These are phyloP conservation scores for Aspergillus puulaauensis DNA, from an alignment of 2,329 filamentous ascomycete genomes.

Conservation along the genomic window DNA sequence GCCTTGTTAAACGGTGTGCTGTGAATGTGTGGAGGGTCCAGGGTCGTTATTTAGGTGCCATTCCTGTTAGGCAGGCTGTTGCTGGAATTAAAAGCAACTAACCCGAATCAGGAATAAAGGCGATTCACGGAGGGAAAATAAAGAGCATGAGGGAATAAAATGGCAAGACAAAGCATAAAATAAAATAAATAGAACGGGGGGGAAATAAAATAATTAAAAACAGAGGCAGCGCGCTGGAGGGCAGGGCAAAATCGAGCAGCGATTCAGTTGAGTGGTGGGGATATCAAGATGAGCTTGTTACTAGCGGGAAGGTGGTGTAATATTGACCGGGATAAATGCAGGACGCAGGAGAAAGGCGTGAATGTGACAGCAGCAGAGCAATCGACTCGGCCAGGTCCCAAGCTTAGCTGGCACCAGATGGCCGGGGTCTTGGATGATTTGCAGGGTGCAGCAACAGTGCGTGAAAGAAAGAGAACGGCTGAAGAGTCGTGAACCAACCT, in stretches of 20 bases:
- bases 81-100: constrained; percentile 16
- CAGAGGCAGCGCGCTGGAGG: constrained; percentile 14
- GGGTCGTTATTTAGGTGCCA: constrained; percentile 41
- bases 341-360: constrained; percentile 29
- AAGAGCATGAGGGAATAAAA: constrained; percentile 12
- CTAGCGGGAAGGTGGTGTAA: constrained; percentile 41
- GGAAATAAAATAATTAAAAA: constrained; percentile 9
- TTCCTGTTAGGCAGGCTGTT: constrained; percentile 19
- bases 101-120: constrained; percentile 16
- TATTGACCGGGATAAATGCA: constrained; percentile 39
- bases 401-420: constrained; percentile 12
- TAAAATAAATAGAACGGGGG: constrained; percentile 14
- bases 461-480: neutral
- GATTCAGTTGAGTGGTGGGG: constrained; percentile 22
- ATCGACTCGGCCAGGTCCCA: constrained; percentile 15
- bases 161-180: constrained; percentile 14
- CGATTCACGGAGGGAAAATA: constrained; percentile 12
- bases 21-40: constrained; percentile 37
- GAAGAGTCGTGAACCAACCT: constrained; percentile 2
- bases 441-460: constrained; percentile 17
- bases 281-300: constrained; percentile 36
- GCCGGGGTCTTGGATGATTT: constrained; percentile 20
- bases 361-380: constrained; percentile 21
- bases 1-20: constrained; percentile 24
- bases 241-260: constrained; percentile 17